Evolutionary conservation across 805 yeast genomes (phyloP), one percentile per base, ranked within the genome.

Genomic region (Zygosaccharomyces lentus): DNA sequence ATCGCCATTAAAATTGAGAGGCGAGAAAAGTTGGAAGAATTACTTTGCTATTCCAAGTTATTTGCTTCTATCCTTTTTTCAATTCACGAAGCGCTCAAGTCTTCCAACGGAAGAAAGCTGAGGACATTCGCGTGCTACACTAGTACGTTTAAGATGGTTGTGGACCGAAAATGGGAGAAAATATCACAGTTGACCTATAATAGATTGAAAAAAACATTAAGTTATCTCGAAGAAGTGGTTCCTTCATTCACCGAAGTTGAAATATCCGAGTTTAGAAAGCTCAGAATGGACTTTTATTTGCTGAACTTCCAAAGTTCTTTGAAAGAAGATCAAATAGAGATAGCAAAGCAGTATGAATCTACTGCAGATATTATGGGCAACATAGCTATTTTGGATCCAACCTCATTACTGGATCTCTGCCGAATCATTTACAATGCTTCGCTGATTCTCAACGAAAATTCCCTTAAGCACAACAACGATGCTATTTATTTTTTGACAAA

Each of bases 261-360:
- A 15, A 8, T 34, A 3, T 25, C 17, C 10, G 54, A 53, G 23
- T 58, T 58, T 37, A 43, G 44, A 16, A 55, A 46, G 21, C 37
- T 57, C 9, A 58, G 49, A 35, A 41, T 61, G 2, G 71, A 71
- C 34, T 56, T 63, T 26, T 61, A 55, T 34, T 31, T 68, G 2
- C 43, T 61, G 17, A 65, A 65, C 44, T 66, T 67, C 54, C 71
- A 67, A 45, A 34, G 56, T 2, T 49, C 67, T 0, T 36, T 70
- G 4, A 37, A 50, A 6, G 60, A 58, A n/a, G 61, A 57, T 2
- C 72, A 73, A 46, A 48, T 59, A 5, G 60, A 65, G 34, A 58
- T 63, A 51, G 73, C 74, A 1, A 64, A 57, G 34, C 54, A 68
- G 23, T 68, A 65, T 48, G 64, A 66, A 25, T 55, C 56, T 8